Evolutionary conservation across 768 basidiomycete species (phyloP).

Genomic region (Infundibulicybe gibba): DNA sequence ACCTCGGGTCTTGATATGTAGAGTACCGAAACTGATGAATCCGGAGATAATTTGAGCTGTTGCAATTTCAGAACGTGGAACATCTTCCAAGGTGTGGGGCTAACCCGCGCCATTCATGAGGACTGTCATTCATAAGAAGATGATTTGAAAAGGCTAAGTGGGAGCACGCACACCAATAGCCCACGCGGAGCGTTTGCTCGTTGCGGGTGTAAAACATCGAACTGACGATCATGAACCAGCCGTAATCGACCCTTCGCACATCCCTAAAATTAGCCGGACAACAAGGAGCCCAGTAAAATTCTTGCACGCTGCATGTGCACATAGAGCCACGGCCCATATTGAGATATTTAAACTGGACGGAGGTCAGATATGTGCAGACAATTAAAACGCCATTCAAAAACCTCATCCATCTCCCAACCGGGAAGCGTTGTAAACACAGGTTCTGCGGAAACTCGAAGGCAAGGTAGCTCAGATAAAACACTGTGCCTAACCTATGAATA

Average conservation of each 20-base stretch:
- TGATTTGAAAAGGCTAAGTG: background rate
- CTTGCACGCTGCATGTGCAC: conserved; percentile 65
- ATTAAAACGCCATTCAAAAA: conserved; percentile 10
- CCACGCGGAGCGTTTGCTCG: conserved; percentile 66
- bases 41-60: conserved; percentile 71
- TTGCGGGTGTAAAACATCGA: conserved; percentile 76
- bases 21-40: conserved; percentile 61
- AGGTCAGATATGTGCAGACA: background rate
- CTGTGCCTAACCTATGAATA: conserved; percentile 60
- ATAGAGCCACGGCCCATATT: conserved; percentile 60
- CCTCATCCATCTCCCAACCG: conserved; percentile 84
- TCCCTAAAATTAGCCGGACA: conserved; percentile 62
- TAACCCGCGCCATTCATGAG: conserved; percentile 73
- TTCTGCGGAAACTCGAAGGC: conserved; percentile 75
- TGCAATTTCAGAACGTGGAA: background rate
- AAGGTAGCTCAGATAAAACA: conserved; percentile 72
- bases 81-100: background rate
- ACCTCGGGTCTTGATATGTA: conserved; percentile 53
- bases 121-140: conserved; percentile 30
- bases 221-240: conserved; percentile 73
- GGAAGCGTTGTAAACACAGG: conserved; percentile 65
- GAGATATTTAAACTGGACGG: conserved; percentile 55
- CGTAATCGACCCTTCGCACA: conserved; percentile 70
- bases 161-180: conserved; percentile 69
- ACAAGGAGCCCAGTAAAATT: conserved; percentile 64